Conservation (phyloP, 257 asterid species). For the Henckelia pumila region DNA sequence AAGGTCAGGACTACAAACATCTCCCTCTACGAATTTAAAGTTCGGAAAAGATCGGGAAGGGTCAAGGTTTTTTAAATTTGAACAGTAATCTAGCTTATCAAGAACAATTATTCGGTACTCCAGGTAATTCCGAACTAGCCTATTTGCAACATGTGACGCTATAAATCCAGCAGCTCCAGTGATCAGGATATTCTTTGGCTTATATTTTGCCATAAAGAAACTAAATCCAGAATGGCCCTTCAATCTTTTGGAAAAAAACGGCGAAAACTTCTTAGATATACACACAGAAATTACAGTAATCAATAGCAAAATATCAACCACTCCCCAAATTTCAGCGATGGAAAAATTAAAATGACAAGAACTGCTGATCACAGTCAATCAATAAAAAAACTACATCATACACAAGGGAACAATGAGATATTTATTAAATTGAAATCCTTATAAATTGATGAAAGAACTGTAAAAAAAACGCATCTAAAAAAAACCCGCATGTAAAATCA, state of each 20-base stretch:
- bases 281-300: background rate
- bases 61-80: slow-evolving; percentile 39
- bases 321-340: background rate
- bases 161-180: slow-evolving; percentile 55
- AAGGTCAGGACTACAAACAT: slow-evolving; percentile 38
- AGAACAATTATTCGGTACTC: slow-evolving; percentile 45
- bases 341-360: background rate
- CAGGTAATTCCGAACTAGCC: slow-evolving; percentile 35
- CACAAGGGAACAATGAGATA: background rate
- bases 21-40: slow-evolving; percentile 46
- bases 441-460: too few species aligned
- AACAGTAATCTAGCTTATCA: slow-evolving; percentile 48
- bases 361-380: background rate
- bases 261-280: background rate
- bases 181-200: slow-evolving; percentile 43
- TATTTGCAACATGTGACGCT: slow-evolving; percentile 45
- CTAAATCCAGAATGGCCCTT: slow-evolving; percentile 22
- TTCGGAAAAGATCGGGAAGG: slow-evolving; percentile 39
- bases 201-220: slow-evolving; percentile 34
- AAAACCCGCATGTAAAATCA: background rate
- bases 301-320: background rate
- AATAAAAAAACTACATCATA: background rate
- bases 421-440: background rate
- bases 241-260: slow-evolving; percentile 15
- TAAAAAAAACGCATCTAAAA: too few species aligned